Percentiles rank a stretch among this genome's conserved stretches.
Evolutionary conservation across 768 basidiomycete species (phyloP).

Genomic region (Mrakia blollopis): DNA sequence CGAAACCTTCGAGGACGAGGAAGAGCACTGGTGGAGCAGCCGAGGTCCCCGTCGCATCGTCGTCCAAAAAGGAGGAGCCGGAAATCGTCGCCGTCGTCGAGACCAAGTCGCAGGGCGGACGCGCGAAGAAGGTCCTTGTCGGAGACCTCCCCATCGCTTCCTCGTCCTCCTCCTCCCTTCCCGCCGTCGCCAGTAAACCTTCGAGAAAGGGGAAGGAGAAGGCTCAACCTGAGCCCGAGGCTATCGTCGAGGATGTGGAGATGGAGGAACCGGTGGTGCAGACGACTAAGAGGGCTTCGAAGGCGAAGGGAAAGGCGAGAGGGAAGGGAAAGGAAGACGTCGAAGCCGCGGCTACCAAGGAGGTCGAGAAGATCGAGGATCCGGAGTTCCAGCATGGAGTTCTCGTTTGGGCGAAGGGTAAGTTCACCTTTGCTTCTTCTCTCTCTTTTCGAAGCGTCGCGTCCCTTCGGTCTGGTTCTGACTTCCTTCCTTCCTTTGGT

Average conservation of each 20-base stretch:
- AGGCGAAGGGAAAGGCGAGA: background rate
- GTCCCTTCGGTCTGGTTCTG: background rate
- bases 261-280: background rate
- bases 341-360: background rate
- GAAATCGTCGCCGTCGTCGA: no score
- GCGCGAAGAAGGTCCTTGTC: background rate
- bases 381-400: conserved; percentile 8
- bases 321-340: background rate
- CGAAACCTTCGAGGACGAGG: no score
- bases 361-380: conserved; percentile 9
- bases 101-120: background rate
- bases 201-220: conserved; percentile 1
- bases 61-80: no score
- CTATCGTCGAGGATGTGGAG: background rate
- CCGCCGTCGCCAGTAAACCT: background rate
- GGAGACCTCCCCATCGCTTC: background rate
- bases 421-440: conserved; percentile 5
- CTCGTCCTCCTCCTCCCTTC: background rate
- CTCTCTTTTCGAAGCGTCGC: conserved; percentile 13
- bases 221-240: background rate
- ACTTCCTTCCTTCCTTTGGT: background rate
- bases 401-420: conserved; percentile 75
- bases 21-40: background rate
- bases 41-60: background rate
- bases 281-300: background rate